phyloP scores from a whole-genome alignment of 176 grass and related monocot genomes.

The Aegilops tauschii region DNA sequence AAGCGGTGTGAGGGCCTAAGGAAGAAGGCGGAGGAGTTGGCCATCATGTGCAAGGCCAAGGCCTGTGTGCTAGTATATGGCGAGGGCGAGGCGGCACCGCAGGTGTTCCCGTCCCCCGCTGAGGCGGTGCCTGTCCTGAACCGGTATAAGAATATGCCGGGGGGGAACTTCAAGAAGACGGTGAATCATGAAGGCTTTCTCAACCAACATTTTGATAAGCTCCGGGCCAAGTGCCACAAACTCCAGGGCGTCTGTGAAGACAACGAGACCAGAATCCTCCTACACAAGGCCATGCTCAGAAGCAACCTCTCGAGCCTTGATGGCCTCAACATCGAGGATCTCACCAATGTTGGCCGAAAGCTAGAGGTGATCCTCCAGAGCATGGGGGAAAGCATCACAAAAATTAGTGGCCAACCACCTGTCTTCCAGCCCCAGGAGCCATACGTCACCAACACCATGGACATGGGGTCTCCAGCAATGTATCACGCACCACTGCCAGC shows the following conservation, averaged over 20 bases:
- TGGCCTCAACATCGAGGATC: background rate
- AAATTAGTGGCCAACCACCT: background rate
- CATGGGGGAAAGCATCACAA: background rate
- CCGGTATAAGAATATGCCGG: slow-evolving; percentile 1
- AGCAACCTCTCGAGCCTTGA: background rate
- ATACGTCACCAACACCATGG: no score
- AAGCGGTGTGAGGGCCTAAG: background rate
- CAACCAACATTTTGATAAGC: background rate
- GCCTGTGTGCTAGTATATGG: slow-evolving; percentile 23
- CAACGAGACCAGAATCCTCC: background rate
- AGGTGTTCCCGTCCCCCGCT: background rate
- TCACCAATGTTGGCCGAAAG: background rate
- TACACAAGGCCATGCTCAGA: background rate
- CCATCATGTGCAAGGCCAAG: slow-evolving; percentile 12
- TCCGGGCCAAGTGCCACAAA: background rate
- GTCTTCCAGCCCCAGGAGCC: background rate
- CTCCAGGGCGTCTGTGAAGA: background rate
- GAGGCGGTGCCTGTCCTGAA: background rate
- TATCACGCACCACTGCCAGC: no score
- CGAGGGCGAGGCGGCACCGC: background rate
- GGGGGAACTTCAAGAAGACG: slow-evolving; percentile 29
- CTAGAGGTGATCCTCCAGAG: background rate
- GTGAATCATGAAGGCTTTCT: slow-evolving; percentile 33
- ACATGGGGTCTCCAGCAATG: no score
- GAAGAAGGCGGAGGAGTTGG: slow-evolving; percentile 35